Base-by-base conservation (phyloP, 2,329 filamentous ascomycete genomes). In the Colletotrichum orbiculare region DNA sequence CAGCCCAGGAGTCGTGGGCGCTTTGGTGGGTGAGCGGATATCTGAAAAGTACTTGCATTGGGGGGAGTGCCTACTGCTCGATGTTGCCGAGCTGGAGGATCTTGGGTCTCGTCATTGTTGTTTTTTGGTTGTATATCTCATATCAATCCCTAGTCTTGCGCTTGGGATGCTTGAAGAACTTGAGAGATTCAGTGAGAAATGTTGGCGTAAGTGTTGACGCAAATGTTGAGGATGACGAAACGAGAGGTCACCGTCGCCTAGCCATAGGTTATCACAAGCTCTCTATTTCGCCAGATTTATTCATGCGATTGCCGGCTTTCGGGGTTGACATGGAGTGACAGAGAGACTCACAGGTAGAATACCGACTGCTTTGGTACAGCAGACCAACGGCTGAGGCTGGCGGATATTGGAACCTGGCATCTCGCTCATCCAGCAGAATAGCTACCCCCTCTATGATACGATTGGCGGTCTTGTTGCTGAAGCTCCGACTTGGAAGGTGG, bases 1-100 rank as follows among this genome's bases (percentile, higher is more conserved):
- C 76, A n/a, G 84, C 74, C 89, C 89, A 94, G 63, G 86, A 80
- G 45, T 86, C 79, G 65, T 89, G 82, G 45, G 91, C 92, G 73
- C 89, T 92, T 73, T n/a, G 33, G 39, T 2, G 12, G 9, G 38
- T 34, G 3, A 13, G 38, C 12, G 17, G 13, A 13, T n/a, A 6
- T 52, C 12, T 15, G n/a, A 25, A n/a, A n/a, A 8, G 6, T 49
- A 34, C 11, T 6, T 3, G 17, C 9, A n/a, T 17, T 45, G 15
- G 25, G 54, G 35, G 10, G 17, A 12, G 9, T 12, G 72, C 77
- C 67, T 70, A 81, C 80, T 77, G 77, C 47, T 77, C 73, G 57
- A 80, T 78, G 41, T 72, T 70, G 52, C 78, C 79, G 15, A 82
- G 71, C 35, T 77, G 72, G 17, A 82, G 71, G n/a, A 82, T 74